These are phyloP conservation scores for Amphichorda felina DNA, from an alignment of 2,329 filamentous ascomycete genomes.

Conservation along the genomic window DNA sequence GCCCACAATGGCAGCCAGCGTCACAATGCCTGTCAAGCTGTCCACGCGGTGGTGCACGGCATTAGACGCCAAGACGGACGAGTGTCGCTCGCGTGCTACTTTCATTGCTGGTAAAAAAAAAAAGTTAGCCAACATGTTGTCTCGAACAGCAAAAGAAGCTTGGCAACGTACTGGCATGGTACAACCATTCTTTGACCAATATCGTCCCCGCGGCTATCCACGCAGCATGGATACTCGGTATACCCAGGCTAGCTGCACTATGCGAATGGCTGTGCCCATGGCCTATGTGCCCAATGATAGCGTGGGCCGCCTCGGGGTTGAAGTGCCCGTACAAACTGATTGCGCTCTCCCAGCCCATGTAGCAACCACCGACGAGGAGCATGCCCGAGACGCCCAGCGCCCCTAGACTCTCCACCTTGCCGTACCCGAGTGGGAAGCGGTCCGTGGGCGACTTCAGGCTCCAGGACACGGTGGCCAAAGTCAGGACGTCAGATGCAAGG, in stretches of 20 bases:
- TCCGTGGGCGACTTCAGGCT: slow-evolving; percentile 76
- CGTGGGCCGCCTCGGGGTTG: slow-evolving; percentile 56
- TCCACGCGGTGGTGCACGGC: slow-evolving; percentile 95
- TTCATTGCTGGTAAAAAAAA: slow-evolving; percentile 61
- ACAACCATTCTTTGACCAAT: slow-evolving; percentile 90
- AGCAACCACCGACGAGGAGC: slow-evolving; percentile 75
- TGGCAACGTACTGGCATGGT: slow-evolving; percentile 73
- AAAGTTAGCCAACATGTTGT: not conserved
- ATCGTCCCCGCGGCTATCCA: slow-evolving; percentile 91
- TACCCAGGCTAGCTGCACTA: slow-evolving; percentile 29
- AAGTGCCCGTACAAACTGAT: slow-evolving; percentile 58
- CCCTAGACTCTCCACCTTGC: slow-evolving; percentile 94
- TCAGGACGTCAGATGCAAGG: slow-evolving; percentile 88
- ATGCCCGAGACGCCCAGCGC: slow-evolving; percentile 88
- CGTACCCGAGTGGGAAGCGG: slow-evolving; percentile 81
- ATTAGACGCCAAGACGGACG: slow-evolving; percentile 90
- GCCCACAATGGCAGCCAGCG: slow-evolving; percentile 76
- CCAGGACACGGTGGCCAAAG: slow-evolving; percentile 87
- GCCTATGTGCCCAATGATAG: slow-evolving; percentile 46
- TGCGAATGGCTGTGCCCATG: slow-evolving; percentile 55
- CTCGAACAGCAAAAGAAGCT: not conserved
- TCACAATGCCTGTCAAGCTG: slow-evolving; percentile 88
- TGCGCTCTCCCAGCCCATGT: slow-evolving; percentile 77
- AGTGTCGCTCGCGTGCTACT: slow-evolving; percentile 85
- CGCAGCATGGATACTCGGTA: slow-evolving; percentile 82